Percentiles rank a stretch among this genome's conserved stretches.
phyloP scores from a whole-genome alignment of 257 asterid species.

The Fraxinus pennsylvanica region DNA sequence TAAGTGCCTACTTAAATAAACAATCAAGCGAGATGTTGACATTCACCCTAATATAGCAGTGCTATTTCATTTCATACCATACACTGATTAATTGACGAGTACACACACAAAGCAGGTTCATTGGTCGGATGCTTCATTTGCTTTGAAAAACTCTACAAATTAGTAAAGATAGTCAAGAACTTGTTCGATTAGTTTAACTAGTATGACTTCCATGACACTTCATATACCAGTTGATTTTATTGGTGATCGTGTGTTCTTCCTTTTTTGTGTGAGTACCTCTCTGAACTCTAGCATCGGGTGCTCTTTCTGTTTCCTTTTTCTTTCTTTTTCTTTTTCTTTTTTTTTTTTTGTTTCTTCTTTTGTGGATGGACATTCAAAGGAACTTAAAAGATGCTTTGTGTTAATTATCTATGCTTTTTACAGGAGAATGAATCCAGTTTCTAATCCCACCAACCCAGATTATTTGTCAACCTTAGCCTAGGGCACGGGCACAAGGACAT shows the following conservation, averaged over 20 bases:
- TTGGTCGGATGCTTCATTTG: background rate
- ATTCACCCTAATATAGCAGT: background rate
- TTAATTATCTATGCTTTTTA: background rate
- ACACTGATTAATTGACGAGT: background rate
- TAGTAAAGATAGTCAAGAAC: constrained; percentile 5
- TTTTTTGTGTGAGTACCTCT: too few relatives aligned
- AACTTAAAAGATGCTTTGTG: background rate
- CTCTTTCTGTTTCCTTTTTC: background rate
- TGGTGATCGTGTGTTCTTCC: too few relatives aligned
- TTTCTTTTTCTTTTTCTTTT: too few relatives aligned
- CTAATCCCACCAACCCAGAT: background rate
- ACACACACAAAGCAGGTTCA: background rate
- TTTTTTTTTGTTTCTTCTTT: too few relatives aligned
- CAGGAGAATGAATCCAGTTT: background rate
- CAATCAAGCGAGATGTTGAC: background rate
- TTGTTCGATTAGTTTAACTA: background rate
- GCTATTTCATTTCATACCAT: background rate
- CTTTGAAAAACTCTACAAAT: background rate
- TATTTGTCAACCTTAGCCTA: background rate
- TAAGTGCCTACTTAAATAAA: background rate
- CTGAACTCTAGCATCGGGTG: background rate
- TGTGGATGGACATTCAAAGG: background rate
- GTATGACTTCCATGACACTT: background rate
- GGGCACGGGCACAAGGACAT: background rate
- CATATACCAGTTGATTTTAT: too few relatives aligned